Evolutionary conservation across 2,329 filamentous ascomycete genomes (phyloP), one percentile per base, ranked within the genome.

Genomic region (Fusarium nisikadoi): DNA sequence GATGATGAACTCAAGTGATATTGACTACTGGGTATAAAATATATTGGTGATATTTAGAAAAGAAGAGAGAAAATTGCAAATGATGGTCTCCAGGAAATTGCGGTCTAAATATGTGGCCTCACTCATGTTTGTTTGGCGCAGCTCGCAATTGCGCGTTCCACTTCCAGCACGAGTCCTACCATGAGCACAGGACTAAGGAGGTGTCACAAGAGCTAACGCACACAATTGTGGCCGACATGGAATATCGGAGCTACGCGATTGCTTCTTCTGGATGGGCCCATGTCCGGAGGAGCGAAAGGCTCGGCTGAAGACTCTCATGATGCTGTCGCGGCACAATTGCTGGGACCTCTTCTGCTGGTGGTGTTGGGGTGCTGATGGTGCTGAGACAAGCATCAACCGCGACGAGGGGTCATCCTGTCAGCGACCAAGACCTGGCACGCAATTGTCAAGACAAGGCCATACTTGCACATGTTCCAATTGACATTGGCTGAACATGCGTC

Each of bases 1-100:
- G 31, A 36, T 2, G 6, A 0, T 1, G 2, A 36, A 52, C 6
- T 0, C 0, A 11, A 8, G 27, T 25, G 2, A 10, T 29, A 23
- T n/a, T 29, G 25, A 27, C 12, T 52, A 52, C 38, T 25, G 13
- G 4, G 6, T 10, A 12, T 3, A 11, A 17, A 23, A 0, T 3
- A 3, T 19, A 6, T 17, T 10, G 9, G 7, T 10, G 3, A 19
- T 25, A 6, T 3, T 17, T 3, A 5, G 3, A 25, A 19, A 43
- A 10, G 12, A 43, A 39, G 36, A 54, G 35, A 25, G 52, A 16
- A 25, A 33, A 1, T 42, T 17, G 2, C 0, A 54, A 23, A 14
- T 1, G 23, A 12, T 8, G 13, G 3, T 14, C 27, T 14, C 6
- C 2, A 9, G 7, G 35, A 3, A 53, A 8, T 9, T 39, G 6